Evolutionary conservation across 2,329 filamentous ascomycete species (phyloP), one percentile per base, ranked within the genome.

Genomic region (Paraphaeosphaeria sporulosa): DNA sequence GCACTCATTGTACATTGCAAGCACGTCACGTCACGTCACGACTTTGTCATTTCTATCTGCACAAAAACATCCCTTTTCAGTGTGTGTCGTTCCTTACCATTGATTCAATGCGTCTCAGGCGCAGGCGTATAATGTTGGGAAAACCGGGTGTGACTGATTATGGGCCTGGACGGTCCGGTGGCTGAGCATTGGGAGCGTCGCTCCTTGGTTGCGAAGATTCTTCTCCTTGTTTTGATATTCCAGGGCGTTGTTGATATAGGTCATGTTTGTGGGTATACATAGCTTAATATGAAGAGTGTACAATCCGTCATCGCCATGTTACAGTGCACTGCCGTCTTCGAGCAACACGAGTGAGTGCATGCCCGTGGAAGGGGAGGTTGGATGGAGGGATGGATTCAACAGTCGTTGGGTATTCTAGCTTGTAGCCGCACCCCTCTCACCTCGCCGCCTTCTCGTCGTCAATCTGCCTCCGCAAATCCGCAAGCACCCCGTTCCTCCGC

Each of bases 401-500:
- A n/a, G n/a, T n/a, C n/a, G n/a, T n/a, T n/a, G n/a, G n/a, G n/a
- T n/a, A n/a, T n/a, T 27, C 3, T 27, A 27, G 25, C 25, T 3
- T 27, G 25, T 27, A 3, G 25, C 25, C 3, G 25, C 25, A 27
- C 19, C 44, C 19, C 23, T 46, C n/a, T 25, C 34, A 62, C 53
- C 59, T 57, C 23, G 84, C 81, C 60, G 82, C 81, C 83, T 91
- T 95, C 85, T 94, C 94, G 23, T 92, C 90, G 71, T 97, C 93
- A 78, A 98, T 90, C 80, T 97, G 89, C 74, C 87, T 84, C 79
- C 88, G 87, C 75, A 98, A 75, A 76, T 92, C 90, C 50, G 90
- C 88, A 71, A 99, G 81, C 32, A 89, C 87, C 66, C 89, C 87
- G 78, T 94, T 87, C 63, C 95, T 85, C 66, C 89, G 88, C 71